Percentiles rank a stretch among this genome's conserved stretches.
These are phyloP conservation scores for Gigaspora rosea DNA, from an alignment of 192 early-diverging fungal species.

Conservation along the genomic window DNA sequence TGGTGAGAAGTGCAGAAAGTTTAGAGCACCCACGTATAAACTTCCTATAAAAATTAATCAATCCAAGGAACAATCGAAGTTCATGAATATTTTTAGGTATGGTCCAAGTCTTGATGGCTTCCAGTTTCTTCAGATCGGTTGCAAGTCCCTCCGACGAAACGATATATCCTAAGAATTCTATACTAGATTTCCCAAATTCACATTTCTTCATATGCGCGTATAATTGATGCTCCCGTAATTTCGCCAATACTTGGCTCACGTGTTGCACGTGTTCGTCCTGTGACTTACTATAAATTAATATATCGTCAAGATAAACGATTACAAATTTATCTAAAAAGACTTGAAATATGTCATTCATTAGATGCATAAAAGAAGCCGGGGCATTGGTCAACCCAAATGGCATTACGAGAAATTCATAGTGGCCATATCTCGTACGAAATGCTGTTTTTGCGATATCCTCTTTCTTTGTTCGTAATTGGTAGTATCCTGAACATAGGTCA, in stretches of 20 bases:
- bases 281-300: conserved; percentile 40
- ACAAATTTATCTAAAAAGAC: too few relatives aligned
- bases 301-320: conserved; percentile 47
- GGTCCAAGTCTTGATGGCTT: too few relatives aligned
- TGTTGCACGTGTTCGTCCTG: conserved; percentile 39
- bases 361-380: too few relatives aligned
- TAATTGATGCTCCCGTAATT: conserved; percentile 19
- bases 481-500: conserved; percentile 47
- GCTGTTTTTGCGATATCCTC: conserved; percentile 42
- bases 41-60: conserved; percentile 40
- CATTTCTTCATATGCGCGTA: conserved; percentile 33
- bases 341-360: too few relatives aligned
- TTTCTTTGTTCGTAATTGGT: conserved; percentile 42
- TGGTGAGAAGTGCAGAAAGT: conserved; percentile 34
- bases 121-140: conserved; percentile 22
- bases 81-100: too few relatives aligned
- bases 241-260: conserved; percentile 26
- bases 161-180: conserved; percentile 40
- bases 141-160: conserved; percentile 31
- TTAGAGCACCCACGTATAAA: conserved; percentile 41
- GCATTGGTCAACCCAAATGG: too few relatives aligned
- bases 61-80: conserved; percentile 41
- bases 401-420: too few relatives aligned
- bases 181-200: conserved; percentile 33
- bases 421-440: conserved; percentile 36